Base-by-base conservation (phyloP, 1,284 basidiomycete species). In the Sporisorium reilianum region DNA sequence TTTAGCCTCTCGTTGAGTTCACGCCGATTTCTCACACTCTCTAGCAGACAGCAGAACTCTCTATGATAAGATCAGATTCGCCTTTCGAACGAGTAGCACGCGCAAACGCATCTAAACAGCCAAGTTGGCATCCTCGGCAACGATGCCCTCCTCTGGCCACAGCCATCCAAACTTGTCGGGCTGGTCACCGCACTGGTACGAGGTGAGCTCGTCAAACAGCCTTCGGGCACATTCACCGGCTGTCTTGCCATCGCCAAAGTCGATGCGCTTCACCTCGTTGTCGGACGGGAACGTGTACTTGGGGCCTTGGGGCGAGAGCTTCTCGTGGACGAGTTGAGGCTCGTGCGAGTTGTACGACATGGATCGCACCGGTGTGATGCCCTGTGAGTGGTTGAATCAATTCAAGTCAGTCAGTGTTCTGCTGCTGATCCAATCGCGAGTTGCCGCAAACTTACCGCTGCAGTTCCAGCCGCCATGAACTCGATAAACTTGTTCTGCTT, bases 361-460 rank as follows among this genome's bases (percentile, higher is more conserved):
- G 32, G 78, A 81, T 41, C 82, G 74, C 42, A 85, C 81, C 22
- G 85, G 83, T 20, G 85, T 85, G 59, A 85, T 80, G 41, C 77
- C 77, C 67, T 72, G 64, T 46, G n/a, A 38, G 16, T 26, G n/a
- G n/a, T 10, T 9, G 5, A 28, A 46, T 11, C 11, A 10, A 46
- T 6, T 46, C 45, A 46, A 28, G 45, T 46, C 45, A 46, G 45
- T 45, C 44, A 26, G 44, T 28, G 18, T 28, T 28, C 11, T 38
- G 49, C 22, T n/a, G 20, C 5, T 20, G 18, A 2, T 14, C 10
- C n/a, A n/a, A n/a, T n/a, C n/a, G n/a, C n/a, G n/a, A n/a, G n/a
- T n/a, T n/a, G n/a, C n/a, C n/a, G n/a, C 14, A 14, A 22, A 67
- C 68, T 62, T 42, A 80, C 76, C 18, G 82, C 82, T 22, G 82